Conservation (phyloP, 768 basidiomycete species). For the Suillus brevipes region DNA sequence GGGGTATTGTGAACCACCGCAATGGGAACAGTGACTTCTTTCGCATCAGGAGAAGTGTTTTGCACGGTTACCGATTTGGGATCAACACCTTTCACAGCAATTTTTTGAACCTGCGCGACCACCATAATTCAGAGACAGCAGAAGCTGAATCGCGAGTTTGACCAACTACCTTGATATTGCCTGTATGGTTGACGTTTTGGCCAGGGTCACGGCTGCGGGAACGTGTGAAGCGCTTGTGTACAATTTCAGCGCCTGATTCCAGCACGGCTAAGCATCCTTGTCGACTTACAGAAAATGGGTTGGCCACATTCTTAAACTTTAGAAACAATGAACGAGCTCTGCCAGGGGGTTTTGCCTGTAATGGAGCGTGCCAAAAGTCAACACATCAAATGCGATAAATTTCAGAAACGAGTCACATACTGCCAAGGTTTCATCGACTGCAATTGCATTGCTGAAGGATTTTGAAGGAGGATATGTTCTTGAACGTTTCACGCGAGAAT, state of each 20-base stretch:
- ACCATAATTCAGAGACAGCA: not conserved
- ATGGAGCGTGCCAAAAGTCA: slow-evolving; percentile 5
- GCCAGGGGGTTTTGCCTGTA: not conserved
- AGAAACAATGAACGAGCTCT: not conserved
- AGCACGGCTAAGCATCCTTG: not conserved
- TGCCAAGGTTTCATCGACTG: not conserved
- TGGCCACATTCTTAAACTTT: not conserved
- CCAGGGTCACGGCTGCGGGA: not conserved
- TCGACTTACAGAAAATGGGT: not conserved
- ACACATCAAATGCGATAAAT: slow-evolving; percentile 6
- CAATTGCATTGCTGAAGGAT: not conserved
- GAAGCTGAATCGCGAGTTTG: not conserved
- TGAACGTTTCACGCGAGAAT: not conserved
- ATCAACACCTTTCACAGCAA: not conserved
- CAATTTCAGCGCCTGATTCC: not conserved
- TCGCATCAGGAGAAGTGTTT: not conserved
- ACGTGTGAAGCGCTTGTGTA: not conserved
- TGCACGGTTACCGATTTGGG: not conserved
- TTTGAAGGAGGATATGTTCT: not conserved
- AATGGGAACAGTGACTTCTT: not conserved
- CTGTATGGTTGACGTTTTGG: not conserved
- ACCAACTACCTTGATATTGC: not conserved
- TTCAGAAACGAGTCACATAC: not conserved
- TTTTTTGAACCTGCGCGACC: not conserved
- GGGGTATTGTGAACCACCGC: not conserved